Conservation (phyloP, 805 yeast genomes). For the Ogataea glucozyma region DNA sequence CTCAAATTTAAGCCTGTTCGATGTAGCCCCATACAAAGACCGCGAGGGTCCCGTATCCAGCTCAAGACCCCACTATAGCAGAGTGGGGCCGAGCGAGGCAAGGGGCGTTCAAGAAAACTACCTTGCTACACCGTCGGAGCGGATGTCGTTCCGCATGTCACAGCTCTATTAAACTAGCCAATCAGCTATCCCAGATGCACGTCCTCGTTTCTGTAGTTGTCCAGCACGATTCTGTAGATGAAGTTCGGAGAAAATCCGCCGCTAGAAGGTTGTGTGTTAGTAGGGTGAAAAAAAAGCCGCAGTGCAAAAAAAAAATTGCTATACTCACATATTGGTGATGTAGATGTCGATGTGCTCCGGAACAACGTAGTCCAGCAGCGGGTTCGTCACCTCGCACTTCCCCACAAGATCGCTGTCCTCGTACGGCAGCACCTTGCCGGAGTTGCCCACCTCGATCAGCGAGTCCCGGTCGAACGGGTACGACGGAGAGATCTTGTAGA, state of each 20-base stretch:
- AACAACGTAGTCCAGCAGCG: constrained; percentile 84
- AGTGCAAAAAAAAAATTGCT: neutral
- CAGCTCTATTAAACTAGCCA: constrained; percentile 2
- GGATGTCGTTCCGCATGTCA: constrained; percentile 6
- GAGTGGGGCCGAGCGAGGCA: constrained; percentile 62
- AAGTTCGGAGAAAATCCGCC: constrained; percentile 98
- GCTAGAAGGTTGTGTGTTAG: constrained; percentile 19
- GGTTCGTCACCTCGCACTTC: constrained; percentile 80
- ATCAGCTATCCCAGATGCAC: constrained; percentile 57
- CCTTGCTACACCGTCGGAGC: too few relatives aligned
- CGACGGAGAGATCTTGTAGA: constrained; percentile 87
- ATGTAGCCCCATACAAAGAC: constrained; percentile 48
- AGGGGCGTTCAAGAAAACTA: too few relatives aligned
- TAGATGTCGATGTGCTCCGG: constrained; percentile 94
- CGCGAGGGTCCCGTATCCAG: constrained; percentile 47
- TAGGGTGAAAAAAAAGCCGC: constrained; percentile 2
- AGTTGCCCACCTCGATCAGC: constrained; percentile 86
- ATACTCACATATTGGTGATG: constrained; percentile 73
- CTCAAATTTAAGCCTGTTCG: constrained; percentile 54
- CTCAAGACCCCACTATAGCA: constrained; percentile 50
- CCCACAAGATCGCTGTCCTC: constrained; percentile 69
- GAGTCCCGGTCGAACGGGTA: constrained; percentile 88
- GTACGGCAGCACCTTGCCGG: constrained; percentile 83
- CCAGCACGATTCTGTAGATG: constrained; percentile 91
- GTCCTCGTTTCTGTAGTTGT: constrained; percentile 88